These are phyloP conservation scores for Hypericum androsaemum DNA, from an alignment of 345 rosid genomes.

Conservation along the genomic window DNA sequence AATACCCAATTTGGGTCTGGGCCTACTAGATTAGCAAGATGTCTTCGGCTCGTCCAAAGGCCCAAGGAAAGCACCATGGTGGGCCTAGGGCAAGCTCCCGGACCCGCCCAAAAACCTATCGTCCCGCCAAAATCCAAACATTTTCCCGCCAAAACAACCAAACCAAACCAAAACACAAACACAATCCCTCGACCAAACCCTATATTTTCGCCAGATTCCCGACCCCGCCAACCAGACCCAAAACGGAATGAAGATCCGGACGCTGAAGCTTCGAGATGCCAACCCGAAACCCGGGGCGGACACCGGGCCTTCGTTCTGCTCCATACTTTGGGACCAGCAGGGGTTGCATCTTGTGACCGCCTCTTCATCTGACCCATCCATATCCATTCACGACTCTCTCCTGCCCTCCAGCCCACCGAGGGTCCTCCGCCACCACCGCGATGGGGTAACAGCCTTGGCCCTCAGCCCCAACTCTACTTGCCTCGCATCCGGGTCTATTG, in stretches of 20 bases:
- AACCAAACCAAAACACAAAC: neutral
- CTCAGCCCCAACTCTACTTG: slow-evolving; percentile 82
- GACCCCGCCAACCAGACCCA: neutral
- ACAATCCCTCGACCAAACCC: neutral
- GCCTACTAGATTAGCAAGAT: no score
- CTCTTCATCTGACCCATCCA: slow-evolving; percentile 64
- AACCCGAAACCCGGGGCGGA: slow-evolving; percentile 32
- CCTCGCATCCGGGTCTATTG: slow-evolving; percentile 92
- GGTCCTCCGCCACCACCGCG: slow-evolving; percentile 85
- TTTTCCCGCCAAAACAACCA: slow-evolving; percentile 12
- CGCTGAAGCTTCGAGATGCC: slow-evolving; percentile 75
- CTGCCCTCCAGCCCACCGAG: slow-evolving; percentile 48
- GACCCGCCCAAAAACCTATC: no score
- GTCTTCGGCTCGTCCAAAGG: no score
- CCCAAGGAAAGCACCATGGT: no score
- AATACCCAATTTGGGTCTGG: no score
- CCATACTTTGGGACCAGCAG: slow-evolving; percentile 77
- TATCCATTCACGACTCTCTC: slow-evolving; percentile 68
- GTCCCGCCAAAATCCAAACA: slow-evolving; percentile 16
- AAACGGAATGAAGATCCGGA: slow-evolving; percentile 58
- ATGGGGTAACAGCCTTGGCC: slow-evolving; percentile 78
- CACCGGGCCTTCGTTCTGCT: slow-evolving; percentile 51
- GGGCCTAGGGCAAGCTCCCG: no score
- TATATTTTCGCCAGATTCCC: no score
- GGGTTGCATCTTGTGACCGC: slow-evolving; percentile 75